Conservation (phyloP, 371 early-diverging fungal species). For the Mucor lusitanicus region DNA sequence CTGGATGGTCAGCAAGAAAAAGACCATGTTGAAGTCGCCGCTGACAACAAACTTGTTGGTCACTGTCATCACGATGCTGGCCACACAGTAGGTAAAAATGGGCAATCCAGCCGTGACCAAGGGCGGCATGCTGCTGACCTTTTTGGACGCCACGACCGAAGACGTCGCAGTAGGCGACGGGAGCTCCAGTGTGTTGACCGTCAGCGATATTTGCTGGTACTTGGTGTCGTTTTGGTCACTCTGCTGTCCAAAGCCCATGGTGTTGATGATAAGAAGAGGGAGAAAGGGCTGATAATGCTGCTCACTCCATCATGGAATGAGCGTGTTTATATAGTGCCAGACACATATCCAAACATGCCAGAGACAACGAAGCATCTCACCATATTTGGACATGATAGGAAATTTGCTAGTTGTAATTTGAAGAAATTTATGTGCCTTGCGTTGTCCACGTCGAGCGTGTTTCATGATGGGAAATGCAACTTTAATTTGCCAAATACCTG, state of each 20-base stretch:
- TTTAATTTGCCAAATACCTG: background rate
- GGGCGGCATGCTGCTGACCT: slow-evolving; percentile 19
- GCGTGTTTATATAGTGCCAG: background rate
- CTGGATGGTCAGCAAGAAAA: slow-evolving; percentile 84
- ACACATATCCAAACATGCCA: slow-evolving; percentile 15
- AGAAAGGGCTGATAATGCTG: background rate
- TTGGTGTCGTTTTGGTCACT: slow-evolving; percentile 6
- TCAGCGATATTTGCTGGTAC: slow-evolving; percentile 1
- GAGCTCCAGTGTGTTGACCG: slow-evolving; percentile 20
- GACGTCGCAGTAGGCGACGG: background rate
- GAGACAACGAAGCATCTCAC: background rate
- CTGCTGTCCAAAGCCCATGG: slow-evolving; percentile 10
- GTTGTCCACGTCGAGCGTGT: background rate
- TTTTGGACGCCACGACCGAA: slow-evolving; percentile 23
- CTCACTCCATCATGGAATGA: background rate
- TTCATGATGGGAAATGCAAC: background rate
- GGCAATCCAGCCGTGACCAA: slow-evolving; percentile 44
- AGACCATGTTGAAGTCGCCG: slow-evolving; percentile 86
- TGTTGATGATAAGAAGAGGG: background rate
- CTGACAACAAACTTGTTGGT: slow-evolving; percentile 95
- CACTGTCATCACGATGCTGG: slow-evolving; percentile 95
- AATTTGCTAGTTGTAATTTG: background rate
- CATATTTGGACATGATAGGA: slow-evolving; percentile 5
- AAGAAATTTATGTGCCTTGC: background rate
- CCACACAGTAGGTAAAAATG: slow-evolving; percentile 84